Percentiles rank a stretch among this genome's conserved stretches.
These are phyloP conservation scores for Fusarium cicatricum DNA, from an alignment of 2,329 filamentous ascomycete species.

Conservation along the genomic window DNA sequence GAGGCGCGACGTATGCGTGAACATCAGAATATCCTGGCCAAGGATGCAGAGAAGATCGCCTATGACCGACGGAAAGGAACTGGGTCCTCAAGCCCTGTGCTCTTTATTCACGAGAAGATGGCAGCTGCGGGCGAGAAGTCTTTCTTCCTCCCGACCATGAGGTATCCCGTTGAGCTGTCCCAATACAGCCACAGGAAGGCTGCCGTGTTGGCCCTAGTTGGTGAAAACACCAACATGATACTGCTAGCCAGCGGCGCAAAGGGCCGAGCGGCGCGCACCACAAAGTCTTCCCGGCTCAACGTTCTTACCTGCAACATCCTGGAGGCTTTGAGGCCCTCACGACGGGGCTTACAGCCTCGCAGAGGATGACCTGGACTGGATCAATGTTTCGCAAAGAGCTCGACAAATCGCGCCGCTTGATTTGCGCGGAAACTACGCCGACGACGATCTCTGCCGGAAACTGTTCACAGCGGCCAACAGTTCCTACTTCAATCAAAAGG, in stretches of 20 bases:
- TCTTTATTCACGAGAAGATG: background rate
- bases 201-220: background rate
- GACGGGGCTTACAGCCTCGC: background rate
- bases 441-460: background rate
- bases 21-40: background rate
- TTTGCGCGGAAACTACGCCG: background rate
- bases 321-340: background rate
- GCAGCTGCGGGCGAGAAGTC: background rate
- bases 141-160: background rate
- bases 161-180: background rate
- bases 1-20: background rate
- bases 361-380: background rate
- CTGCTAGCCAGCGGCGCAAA: background rate
- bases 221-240: background rate
- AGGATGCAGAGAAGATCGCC: background rate
- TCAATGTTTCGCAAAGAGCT: background rate
- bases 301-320: background rate
- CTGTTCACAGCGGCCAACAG: background rate
- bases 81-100: background rate
- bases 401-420: background rate
- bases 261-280: no score
- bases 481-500: background rate
- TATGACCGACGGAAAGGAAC: background rate
- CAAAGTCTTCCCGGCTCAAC: background rate
- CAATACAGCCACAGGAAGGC: background rate